These are phyloP conservation scores for Metschnikowia santaceciliae DNA, from an alignment of 805 yeast genomes.

Conservation along the genomic window DNA sequence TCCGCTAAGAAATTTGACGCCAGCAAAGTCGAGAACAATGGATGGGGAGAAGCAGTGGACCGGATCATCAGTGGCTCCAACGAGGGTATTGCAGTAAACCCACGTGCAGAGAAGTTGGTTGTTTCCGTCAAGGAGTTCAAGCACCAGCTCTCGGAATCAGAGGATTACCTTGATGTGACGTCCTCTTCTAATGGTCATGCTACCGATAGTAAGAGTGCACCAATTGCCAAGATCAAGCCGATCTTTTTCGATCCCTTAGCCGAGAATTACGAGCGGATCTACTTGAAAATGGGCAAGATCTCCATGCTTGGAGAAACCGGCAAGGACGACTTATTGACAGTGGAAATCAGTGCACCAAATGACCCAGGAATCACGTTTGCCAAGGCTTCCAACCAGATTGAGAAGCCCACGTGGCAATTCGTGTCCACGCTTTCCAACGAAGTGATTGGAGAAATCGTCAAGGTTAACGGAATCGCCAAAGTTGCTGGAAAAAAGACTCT, in stretches of 20 bases:
- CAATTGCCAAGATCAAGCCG: constrained; percentile 63
- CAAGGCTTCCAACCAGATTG: constrained; percentile 63
- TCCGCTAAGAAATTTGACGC: constrained; percentile 34
- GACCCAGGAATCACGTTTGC: constrained; percentile 50
- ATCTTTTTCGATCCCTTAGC: constrained; percentile 63
- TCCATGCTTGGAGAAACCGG: constrained; percentile 25
- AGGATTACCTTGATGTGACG: constrained; percentile 3
- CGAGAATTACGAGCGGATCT: constrained; percentile 55
- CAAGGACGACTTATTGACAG: constrained; percentile 45
- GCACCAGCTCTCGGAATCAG: constrained; percentile 33
- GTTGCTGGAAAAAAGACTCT: constrained; percentile 30
- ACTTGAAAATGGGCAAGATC: constrained; percentile 54
- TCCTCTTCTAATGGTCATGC: constrained; percentile 8
- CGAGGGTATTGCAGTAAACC: constrained; percentile 75
- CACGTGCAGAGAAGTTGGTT: constrained; percentile 69
- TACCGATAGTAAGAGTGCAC: constrained; percentile 37
- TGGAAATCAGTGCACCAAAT: constrained; percentile 52
- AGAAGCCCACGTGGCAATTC: constrained; percentile 58
- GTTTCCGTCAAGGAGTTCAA: constrained; percentile 72
- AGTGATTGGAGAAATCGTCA: constrained; percentile 65
- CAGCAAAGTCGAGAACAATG: constrained; percentile 42
- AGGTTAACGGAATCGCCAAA: constrained; percentile 53
- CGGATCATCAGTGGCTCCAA: constrained; percentile 72
- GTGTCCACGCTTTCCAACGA: constrained; percentile 71
- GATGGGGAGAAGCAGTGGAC: constrained; percentile 87